Evolutionary conservation across 1,139 yeast genomes (phyloP).

Genomic region (Kurtzmaniella quercitrusa): DNA sequence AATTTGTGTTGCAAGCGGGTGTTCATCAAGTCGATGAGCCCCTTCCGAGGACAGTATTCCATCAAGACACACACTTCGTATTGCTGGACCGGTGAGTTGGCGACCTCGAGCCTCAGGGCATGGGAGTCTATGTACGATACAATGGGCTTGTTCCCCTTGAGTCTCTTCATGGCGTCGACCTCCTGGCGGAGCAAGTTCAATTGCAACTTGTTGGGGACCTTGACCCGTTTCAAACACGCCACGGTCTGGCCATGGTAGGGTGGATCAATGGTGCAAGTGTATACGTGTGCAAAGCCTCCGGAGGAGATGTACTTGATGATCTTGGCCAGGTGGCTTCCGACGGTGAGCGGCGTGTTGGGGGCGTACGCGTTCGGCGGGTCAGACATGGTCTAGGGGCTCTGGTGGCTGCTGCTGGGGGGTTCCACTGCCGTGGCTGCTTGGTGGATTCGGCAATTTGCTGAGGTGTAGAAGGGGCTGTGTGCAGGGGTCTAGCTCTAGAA

Average conservation of each 20-base stretch:
- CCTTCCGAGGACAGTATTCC: conserved; percentile 88
- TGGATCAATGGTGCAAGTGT: conserved; percentile 57
- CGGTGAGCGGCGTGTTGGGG: conserved; percentile 59
- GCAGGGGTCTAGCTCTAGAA: background rate
- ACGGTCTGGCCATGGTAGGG: conserved; percentile 39
- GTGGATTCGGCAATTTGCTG: background rate
- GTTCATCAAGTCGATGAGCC: conserved; percentile 91
- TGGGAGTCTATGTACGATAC: conserved; percentile 93
- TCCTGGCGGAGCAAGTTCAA: conserved; percentile 67
- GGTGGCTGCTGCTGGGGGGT: background rate
- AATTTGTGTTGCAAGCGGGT: conserved; percentile 78
- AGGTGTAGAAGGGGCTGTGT: background rate
- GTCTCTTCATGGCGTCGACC: conserved; percentile 79
- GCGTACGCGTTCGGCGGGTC: conserved; percentile 50
- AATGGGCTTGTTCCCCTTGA: conserved; percentile 71
- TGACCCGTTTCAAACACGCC: conserved; percentile 73
- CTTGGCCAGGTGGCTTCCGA: conserved; percentile 59
- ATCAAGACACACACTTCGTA: conserved; percentile 88
- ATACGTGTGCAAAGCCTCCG: conserved; percentile 81
- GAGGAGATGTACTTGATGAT: conserved; percentile 60
- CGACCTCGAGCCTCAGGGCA: conserved; percentile 59
- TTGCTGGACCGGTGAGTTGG: conserved; percentile 32
- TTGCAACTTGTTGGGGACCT: conserved; percentile 69
- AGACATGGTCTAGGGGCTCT: conserved; percentile 13
- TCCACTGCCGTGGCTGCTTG: background rate